Evolutionary conservation across 768 basidiomycete genomes (phyloP), one percentile per base, ranked within the genome.

Genomic region (Naganishia randhawae): DNA sequence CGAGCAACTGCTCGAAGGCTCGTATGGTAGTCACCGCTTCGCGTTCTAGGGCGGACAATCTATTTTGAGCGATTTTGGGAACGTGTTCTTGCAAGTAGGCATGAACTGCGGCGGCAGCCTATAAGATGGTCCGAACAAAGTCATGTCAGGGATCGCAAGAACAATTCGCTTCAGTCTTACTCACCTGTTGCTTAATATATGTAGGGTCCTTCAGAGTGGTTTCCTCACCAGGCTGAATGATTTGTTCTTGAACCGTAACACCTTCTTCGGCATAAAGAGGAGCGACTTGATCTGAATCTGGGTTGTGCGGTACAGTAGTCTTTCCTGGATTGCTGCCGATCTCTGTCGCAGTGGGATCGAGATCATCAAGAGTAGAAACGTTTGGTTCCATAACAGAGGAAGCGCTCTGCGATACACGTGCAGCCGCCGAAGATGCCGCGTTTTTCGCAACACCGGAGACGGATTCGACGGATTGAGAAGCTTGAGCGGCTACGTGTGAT

Each of bases 271-370:
- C 57, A 41, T 25, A 37, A 5, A 42, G 25, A 19, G 57, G 35
- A 9, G 57, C 57, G 29, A 61, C 33, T 39, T 61, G 37, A 9
- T 41, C 57, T 13, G 57, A 22, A 25, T 61, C 57, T 27, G 57
- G 57, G 57, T 61, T 61, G 39, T 61, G 57, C n/a, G 57, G 39
- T 7, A 61, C 57, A 8, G 57, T 61, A n/a, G 57, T 61, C 37
- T 61, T 61, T 25, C 57, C 57, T 39, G 57, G 57, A 25, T 61
- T 61, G 22, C 22, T 25, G 5, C 57, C 57, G 17, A 61, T 9
- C 27, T 39, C 57, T 25, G 57, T 61, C 1, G 37, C 57, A 14
- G 57, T 33, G 14, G 57, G 37, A 35, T 61, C 57, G 35, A 61
- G 39, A 14, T 35, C 19, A 25, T 61, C 57, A 9, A 55, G 54